These are phyloP conservation scores for Dioszegia aurantiaca DNA, from an alignment of 768 basidiomycete species.

Conservation along the genomic window DNA sequence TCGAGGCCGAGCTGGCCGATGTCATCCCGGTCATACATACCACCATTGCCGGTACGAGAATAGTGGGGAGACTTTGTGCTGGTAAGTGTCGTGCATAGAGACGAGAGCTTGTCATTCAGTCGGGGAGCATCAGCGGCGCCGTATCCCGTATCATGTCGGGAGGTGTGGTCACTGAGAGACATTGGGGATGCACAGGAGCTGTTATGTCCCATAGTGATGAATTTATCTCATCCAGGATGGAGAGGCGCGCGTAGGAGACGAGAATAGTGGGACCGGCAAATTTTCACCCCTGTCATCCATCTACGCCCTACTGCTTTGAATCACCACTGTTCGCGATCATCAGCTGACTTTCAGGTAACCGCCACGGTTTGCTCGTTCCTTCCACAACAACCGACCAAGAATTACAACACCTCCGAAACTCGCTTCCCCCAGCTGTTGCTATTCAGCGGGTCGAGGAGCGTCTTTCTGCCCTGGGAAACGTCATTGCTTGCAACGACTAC, in stretches of 20 bases:
- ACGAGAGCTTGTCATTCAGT: too few species aligned
- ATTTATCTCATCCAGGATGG: too few species aligned
- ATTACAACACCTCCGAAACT: constrained; percentile 92
- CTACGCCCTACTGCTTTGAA: too few species aligned
- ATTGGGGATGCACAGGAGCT: too few species aligned
- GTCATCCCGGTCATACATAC: constrained; percentile 95
- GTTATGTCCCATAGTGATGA: too few species aligned
- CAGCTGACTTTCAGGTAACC: constrained; percentile 57
- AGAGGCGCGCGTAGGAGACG: too few species aligned
- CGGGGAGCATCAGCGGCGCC: too few species aligned
- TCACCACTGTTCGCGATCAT: too few species aligned
- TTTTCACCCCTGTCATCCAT: too few species aligned
- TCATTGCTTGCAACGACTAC: constrained; percentile 97
- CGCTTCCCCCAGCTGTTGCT: constrained; percentile 85
- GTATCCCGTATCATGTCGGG: too few species aligned
- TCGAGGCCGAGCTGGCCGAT: constrained; percentile 89
- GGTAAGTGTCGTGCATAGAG: constrained; percentile 57
- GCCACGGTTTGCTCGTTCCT: constrained; percentile 94
- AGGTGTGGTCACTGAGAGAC: too few species aligned
- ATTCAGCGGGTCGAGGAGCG: constrained; percentile 97
- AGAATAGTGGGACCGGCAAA: too few species aligned
- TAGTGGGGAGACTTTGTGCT: constrained; percentile 87
- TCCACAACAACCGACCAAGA: constrained; percentile 96
- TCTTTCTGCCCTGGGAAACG: constrained; percentile 93
- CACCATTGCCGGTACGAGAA: constrained; percentile 88